A percentile compares a stretch with the other conserved stretches of the same genome.
Evolutionary conservation across 2,329 filamentous ascomycete species (phyloP).

Genomic region (Verticillium nonalfalfae): DNA sequence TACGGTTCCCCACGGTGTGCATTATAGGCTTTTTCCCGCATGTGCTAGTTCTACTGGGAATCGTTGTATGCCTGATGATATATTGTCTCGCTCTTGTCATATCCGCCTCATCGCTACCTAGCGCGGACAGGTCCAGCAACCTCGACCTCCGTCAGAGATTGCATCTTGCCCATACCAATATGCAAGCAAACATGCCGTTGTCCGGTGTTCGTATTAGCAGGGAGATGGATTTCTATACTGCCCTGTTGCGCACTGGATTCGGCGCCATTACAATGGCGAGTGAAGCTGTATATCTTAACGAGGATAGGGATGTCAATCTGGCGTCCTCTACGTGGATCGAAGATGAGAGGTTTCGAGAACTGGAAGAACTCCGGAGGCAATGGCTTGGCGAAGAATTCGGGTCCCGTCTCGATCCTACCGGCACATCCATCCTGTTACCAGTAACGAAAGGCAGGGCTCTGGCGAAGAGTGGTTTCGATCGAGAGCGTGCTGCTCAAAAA

Average conservation of each 20-base stretch:
- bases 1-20: constrained; percentile 89
- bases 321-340: constrained; percentile 85
- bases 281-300: constrained; percentile 92
- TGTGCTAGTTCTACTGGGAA: constrained; percentile 77
- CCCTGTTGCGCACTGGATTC: constrained; percentile 80
- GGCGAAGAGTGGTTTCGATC: constrained; percentile 55
- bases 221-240: constrained; percentile 94
- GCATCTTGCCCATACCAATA: constrained; percentile 69
- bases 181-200: constrained; percentile 86
- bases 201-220: constrained; percentile 73
- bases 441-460: constrained; percentile 38
- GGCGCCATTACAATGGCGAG: constrained; percentile 86
- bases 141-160: constrained; percentile 55
- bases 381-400: constrained; percentile 40
- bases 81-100: constrained; percentile 72
- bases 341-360: constrained; percentile 73
- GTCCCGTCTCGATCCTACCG: constrained; percentile 44
- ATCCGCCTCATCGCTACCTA: constrained; percentile 41
- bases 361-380: constrained; percentile 54
- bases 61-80: constrained; percentile 67
- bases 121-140: constrained; percentile 18
- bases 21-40: constrained; percentile 94
- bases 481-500: constrained; percentile 62
- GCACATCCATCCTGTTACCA: constrained; percentile 49
- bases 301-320: constrained; percentile 70